Evolutionary conservation across 2,329 filamentous ascomycete genomes (phyloP).

Genomic region (Coniochaeta sp.): DNA sequence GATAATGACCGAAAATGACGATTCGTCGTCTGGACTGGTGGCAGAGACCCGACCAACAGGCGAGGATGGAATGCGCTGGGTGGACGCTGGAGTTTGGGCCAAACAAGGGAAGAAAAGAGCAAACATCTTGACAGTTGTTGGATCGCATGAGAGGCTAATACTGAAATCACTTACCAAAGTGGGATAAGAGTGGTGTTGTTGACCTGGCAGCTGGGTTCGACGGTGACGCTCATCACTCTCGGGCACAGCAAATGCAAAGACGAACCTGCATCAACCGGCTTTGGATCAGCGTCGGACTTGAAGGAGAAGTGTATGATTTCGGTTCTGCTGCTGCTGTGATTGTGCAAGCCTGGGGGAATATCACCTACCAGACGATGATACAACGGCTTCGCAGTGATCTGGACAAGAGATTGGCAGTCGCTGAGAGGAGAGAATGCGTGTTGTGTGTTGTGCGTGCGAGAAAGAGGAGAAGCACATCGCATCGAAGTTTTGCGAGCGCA

Average conservation of each 20-base stretch:
- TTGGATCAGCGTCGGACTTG: constrained; percentile 13
- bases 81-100: not conserved
- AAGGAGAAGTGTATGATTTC: not conserved
- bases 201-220: constrained; percentile 17
- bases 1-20: not conserved
- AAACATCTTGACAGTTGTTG: constrained; percentile 9
- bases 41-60: not conserved
- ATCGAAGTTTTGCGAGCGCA: constrained; percentile 17
- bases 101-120: constrained; percentile 7
- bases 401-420: constrained; percentile 1
- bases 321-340: not conserved
- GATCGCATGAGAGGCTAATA: constrained; percentile 27
- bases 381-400: not conserved
- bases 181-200: constrained; percentile 22
- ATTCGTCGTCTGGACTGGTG: not conserved
- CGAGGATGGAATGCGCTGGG: not conserved
- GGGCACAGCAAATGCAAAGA: constrained; percentile 11
- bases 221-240: constrained; percentile 10
- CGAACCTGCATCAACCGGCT: constrained; percentile 11
- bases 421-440: constrained; percentile 4
- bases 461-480: constrained; percentile 21
- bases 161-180: constrained; percentile 27
- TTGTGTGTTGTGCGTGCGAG: constrained; percentile 15
- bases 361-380: not conserved
- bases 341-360: not conserved